A percentile compares a stretch with the other conserved stretches of the same genome.
These are phyloP conservation scores for Scheffersomyces quercinus DNA, from an alignment of 1,139 yeast species.

Conservation along the genomic window DNA sequence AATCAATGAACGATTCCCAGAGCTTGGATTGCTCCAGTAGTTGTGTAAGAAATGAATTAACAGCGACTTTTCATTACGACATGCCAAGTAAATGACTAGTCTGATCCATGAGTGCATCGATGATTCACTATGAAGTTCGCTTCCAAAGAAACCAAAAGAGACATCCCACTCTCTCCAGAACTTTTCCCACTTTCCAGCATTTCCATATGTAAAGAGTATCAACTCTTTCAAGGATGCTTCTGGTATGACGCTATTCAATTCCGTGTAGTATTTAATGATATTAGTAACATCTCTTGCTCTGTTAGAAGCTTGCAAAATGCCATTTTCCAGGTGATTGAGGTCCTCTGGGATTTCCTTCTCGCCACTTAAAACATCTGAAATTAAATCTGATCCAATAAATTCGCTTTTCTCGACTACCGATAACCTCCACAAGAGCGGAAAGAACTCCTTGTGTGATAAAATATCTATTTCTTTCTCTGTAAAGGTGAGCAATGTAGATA, in stretches of 20 bases:
- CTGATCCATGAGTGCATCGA: conserved; percentile 32
- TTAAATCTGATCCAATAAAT: conserved; percentile 22
- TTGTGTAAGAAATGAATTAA: conserved; percentile 30
- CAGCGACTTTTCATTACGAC: conserved; percentile 29
- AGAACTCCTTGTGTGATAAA: conserved; percentile 26
- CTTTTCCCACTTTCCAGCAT: conserved; percentile 36
- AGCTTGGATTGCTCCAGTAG: conserved; percentile 25
- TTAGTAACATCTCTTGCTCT: conserved; percentile 33
- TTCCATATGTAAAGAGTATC: conserved; percentile 39
- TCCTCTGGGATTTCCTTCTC: not conserved
- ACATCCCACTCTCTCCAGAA: conserved; percentile 47
- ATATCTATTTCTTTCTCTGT: conserved; percentile 24
- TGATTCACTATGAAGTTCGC: conserved; percentile 6
- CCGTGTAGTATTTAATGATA: conserved; percentile 23
- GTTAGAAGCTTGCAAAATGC: conserved; percentile 24
- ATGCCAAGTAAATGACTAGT: conserved; percentile 34
- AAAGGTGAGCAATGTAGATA: conserved; percentile 27
- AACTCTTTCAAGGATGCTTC: conserved; percentile 30
- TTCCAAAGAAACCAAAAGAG: conserved; percentile 15
- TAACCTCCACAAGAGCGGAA: conserved; percentile 40
- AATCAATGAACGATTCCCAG: conserved; percentile 25
- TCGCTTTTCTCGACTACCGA: conserved; percentile 15
- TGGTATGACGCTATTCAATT: conserved; percentile 9
- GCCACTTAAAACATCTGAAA: conserved; percentile 28
- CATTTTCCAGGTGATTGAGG: not conserved